A percentile compares a stretch with the other conserved stretches of the same genome.
Conservation (phyloP, 208 protist species). For the Willaertia magna region DNA sequence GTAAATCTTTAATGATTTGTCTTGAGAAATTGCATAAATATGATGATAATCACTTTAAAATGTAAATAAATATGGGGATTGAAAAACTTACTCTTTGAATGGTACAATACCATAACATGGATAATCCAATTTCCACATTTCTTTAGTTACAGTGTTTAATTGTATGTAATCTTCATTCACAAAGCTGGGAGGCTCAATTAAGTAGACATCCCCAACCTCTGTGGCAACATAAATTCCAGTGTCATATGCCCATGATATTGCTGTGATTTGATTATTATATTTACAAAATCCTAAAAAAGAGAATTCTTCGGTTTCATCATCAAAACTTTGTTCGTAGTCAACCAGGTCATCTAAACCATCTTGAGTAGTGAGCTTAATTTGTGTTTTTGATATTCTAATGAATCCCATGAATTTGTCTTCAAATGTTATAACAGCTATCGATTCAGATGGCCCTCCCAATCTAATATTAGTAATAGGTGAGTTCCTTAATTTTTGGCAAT, state of each 20-base stretch:
- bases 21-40: not conserved
- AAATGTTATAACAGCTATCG: not conserved
- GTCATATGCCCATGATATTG: not conserved
- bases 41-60: not conserved
- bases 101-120: not conserved
- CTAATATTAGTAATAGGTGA: not conserved
- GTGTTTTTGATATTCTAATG: not conserved
- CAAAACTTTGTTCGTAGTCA: not conserved
- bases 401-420: not conserved
- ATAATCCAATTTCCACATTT: conserved; percentile 2
- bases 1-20: conserved; percentile 1
- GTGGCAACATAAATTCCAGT: not conserved
- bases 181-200: not conserved
- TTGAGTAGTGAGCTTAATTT: not conserved
- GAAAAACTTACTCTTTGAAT: not conserved
- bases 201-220: not conserved
- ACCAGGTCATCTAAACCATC: not conserved
- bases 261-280: not conserved
- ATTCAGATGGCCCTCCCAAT: not conserved
- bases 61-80: not conserved
- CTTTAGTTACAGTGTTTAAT: not conserved
- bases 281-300: not conserved
- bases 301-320: not conserved
- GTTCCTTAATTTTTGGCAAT: not conserved
- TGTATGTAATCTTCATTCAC: not conserved